These are phyloP conservation scores for Thalassiosira ordinaria DNA, from an alignment of 352 stramenopile species.

Conservation along the genomic window DNA sequence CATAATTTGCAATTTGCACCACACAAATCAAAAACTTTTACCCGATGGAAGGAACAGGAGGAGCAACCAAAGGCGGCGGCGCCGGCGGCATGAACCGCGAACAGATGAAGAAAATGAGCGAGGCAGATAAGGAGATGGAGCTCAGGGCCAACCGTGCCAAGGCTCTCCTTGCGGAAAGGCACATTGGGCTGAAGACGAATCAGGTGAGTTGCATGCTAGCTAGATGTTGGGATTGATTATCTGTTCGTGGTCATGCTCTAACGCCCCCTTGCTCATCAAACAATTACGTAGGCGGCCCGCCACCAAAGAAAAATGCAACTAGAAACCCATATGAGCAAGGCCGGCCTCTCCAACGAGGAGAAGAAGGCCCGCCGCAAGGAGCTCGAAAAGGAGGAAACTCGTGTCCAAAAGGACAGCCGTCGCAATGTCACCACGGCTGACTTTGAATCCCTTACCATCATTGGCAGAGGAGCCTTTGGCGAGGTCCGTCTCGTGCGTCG, in stretches of 20 bases:
- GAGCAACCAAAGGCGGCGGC: conserved; percentile 1
- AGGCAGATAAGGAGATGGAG: conserved; percentile 86
- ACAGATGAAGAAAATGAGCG: conserved; percentile 68
- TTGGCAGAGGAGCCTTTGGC: conserved; percentile 98
- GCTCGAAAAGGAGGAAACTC: conserved; percentile 81
- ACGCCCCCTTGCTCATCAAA: no score
- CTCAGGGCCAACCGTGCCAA: conserved; percentile 82
- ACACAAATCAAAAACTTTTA: no score
- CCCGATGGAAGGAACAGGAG: conserved; percentile 19
- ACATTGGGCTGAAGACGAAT: conserved; percentile 73
- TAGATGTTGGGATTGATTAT: no score
- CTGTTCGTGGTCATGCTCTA: no score
- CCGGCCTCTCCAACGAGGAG: conserved; percentile 76
- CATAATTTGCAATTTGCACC: no score
- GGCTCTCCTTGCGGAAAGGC: conserved; percentile 77
- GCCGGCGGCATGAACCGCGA: conserved; percentile 36
- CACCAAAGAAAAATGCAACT: conserved; percentile 80
- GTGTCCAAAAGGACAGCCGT: conserved; percentile 78
- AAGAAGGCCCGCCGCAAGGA: conserved; percentile 73
- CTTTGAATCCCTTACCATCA: conserved; percentile 96
- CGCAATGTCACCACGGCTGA: conserved; percentile 88
- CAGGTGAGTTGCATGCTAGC: conserved; percentile 60
- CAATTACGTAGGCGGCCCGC: conserved; percentile 61
- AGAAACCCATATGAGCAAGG: conserved; percentile 76
- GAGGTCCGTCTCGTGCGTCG: conserved; percentile 91